A percentile compares a stretch with the other conserved stretches of the same genome.
These are phyloP conservation scores for Penicillium sp. DNA, from an alignment of 2,329 filamentous ascomycete genomes.

Conservation along the genomic window DNA sequence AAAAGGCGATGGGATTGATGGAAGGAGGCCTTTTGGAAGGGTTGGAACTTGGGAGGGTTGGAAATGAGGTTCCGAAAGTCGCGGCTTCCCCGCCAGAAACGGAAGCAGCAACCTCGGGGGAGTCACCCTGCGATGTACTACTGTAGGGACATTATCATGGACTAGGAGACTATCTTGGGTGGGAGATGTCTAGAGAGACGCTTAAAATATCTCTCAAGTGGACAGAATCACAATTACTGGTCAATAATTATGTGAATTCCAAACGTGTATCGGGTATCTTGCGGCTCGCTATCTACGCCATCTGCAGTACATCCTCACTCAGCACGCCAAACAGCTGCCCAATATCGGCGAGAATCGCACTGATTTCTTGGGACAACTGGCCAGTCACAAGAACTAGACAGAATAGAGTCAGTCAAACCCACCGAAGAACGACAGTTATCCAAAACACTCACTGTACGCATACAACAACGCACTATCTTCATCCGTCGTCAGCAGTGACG, in stretches of 20 bases:
- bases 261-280: neutral
- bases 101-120: conserved; percentile 19
- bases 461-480: conserved; percentile 88
- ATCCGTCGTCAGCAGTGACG: conserved; percentile 48
- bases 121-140: conserved; percentile 2
- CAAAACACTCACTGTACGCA: conserved; percentile 68
- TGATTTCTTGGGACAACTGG: conserved; percentile 60
- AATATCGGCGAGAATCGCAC: conserved; percentile 56
- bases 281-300: conserved; percentile 44
- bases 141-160: neutral
- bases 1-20: conserved; percentile 20
- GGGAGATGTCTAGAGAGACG: neutral
- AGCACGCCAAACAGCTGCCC: conserved; percentile 63
- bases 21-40: conserved; percentile 27
- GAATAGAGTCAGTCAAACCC: conserved; percentile 6
- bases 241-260: neutral
- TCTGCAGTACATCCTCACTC: conserved; percentile 62
- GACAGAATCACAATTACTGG: neutral
- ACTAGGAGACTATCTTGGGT: no score
- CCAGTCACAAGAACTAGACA: conserved; percentile 61
- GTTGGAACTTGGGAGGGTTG: conserved; percentile 22
- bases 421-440: neutral
- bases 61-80: conserved; percentile 29
- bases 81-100: conserved; percentile 32
- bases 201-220: neutral